Percentiles rank a stretch among this genome's conserved stretches.
Conservation (phyloP, 2,329 filamentous ascomycete genomes). For the Elsinoe australis region DNA sequence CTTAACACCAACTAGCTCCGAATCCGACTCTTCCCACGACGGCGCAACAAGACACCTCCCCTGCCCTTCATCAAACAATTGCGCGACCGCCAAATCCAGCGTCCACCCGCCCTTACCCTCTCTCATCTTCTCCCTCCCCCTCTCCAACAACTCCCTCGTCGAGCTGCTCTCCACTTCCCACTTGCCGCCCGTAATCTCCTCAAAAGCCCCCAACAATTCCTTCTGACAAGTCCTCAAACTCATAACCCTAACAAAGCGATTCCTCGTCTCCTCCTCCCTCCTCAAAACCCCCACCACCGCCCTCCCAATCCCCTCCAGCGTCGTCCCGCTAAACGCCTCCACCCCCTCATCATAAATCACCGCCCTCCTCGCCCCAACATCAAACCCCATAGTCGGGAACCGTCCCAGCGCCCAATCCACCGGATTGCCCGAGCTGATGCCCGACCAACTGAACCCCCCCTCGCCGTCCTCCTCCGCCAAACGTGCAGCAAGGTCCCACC, state of each 20-base stretch:
- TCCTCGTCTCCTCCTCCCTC: slow-evolving; percentile 46
- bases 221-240: slow-evolving; percentile 48
- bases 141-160: slow-evolving; percentile 16
- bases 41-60: slow-evolving; percentile 17
- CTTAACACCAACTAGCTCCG: slow-evolving; percentile 19
- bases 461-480: slow-evolving; percentile 18
- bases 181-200: slow-evolving; percentile 17
- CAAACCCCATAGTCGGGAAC: slow-evolving; percentile 53
- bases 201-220: slow-evolving; percentile 40
- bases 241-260: slow-evolving; percentile 50
- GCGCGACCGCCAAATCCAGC: slow-evolving; percentile 19
- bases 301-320: slow-evolving; percentile 43
- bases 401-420: slow-evolving; percentile 47
- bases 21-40: slow-evolving; percentile 20
- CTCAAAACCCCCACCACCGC: slow-evolving; percentile 44
- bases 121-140: slow-evolving; percentile 6
- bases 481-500: slow-evolving; percentile 26
- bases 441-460: slow-evolving; percentile 20
- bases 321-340: slow-evolving; percentile 44
- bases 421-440: slow-evolving; percentile 20
- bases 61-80: slow-evolving; percentile 19
- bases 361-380: slow-evolving; percentile 42
- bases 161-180: slow-evolving; percentile 16
- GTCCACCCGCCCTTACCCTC: slow-evolving; percentile 13
- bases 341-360: slow-evolving; percentile 50